A percentile compares a stretch with the other conserved stretches of the same genome.
Conservation (phyloP, 2,329 filamentous ascomycete genomes). For the Hansfordia pulvinata region DNA sequence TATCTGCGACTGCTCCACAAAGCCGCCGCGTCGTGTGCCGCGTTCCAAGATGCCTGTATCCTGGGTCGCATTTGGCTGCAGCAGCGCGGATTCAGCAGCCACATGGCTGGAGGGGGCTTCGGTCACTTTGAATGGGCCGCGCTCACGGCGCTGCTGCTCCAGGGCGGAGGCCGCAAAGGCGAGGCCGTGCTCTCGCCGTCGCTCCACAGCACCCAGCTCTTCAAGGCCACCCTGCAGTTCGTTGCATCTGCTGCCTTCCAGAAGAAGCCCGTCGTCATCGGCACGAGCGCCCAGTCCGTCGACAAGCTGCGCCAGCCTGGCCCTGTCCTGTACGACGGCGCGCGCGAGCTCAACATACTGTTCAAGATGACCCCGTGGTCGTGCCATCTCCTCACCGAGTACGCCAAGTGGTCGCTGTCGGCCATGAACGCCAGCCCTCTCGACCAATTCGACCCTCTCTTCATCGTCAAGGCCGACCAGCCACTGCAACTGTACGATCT, state of each 20-base stretch:
- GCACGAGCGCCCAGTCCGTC: conserved; percentile 26
- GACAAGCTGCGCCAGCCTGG: conserved; percentile 27
- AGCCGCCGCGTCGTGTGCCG: conserved; percentile 53
- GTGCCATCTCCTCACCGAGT: conserved; percentile 56
- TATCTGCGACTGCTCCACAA: conserved; percentile 66
- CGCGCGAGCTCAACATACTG: conserved; percentile 63
- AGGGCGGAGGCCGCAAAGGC: conserved; percentile 61
- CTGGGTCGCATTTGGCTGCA: conserved; percentile 81
- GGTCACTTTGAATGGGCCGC: conserved; percentile 84
- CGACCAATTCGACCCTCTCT: conserved; percentile 75
- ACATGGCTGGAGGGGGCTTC: conserved; percentile 67
- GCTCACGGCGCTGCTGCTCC: conserved; percentile 67
- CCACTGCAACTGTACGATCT: conserved; percentile 42
- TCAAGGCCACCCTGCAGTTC: conserved; percentile 89
- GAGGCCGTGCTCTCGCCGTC: conserved; percentile 61
- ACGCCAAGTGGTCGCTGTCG: conserved; percentile 61
- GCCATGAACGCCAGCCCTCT: conserved; percentile 61
- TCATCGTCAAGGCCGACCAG: conserved; percentile 52
- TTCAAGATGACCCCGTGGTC: conserved; percentile 89
- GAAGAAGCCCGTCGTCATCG: conserved; percentile 47
- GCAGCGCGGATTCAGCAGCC: conserved; percentile 67
- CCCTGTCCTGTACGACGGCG: conserved; percentile 69
- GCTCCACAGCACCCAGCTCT: conserved; percentile 83
- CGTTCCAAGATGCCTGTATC: conserved; percentile 72
- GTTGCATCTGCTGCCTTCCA: conserved; percentile 60